phyloP scores from a whole-genome alignment of 768 basidiomycete species.

The Hypholoma sublateritium region DNA sequence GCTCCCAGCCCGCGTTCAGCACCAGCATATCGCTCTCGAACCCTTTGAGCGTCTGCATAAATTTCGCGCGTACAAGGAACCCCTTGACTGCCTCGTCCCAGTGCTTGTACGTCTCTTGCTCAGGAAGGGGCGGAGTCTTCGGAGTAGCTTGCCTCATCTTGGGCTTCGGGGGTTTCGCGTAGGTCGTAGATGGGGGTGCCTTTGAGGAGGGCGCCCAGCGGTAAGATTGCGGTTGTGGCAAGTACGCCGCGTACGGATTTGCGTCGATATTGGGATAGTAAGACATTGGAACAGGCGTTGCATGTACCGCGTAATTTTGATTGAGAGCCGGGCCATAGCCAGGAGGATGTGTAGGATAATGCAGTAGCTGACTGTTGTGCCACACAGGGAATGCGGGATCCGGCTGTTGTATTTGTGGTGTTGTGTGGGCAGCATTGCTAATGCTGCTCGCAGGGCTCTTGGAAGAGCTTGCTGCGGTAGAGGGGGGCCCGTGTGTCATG shows the following conservation, averaged over 20 bases:
- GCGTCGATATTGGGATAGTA: neutral
- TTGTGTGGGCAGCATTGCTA: neutral
- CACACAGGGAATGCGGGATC: neutral
- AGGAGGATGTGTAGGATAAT: neutral
- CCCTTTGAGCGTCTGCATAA: conserved; percentile 58
- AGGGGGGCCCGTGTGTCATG: conserved; percentile 18
- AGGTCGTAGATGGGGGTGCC: conserved; percentile 1
- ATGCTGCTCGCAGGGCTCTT: conserved; percentile 3
- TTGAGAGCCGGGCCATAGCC: neutral
- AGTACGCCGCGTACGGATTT: neutral
- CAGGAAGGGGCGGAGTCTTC: conserved; percentile 35
- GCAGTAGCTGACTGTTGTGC: neutral
- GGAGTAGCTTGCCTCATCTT: conserved; percentile 9
- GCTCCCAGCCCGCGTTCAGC: conserved; percentile 68
- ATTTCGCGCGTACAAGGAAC: conserved; percentile 55
- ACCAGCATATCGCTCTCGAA: conserved; percentile 73
- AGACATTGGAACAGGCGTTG: neutral
- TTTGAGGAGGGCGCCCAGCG: neutral
- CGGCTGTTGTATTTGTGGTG: neutral
- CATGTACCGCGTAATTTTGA: neutral
- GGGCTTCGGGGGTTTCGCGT: neutral
- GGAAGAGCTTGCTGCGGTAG: conserved; percentile 18
- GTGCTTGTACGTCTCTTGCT: conserved; percentile 42
- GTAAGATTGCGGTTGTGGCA: neutral
- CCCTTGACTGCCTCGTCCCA: conserved; percentile 61